phyloP scores from a whole-genome alignment of 202 grass and related monocot genomes.

The Setaria italica region DNA sequence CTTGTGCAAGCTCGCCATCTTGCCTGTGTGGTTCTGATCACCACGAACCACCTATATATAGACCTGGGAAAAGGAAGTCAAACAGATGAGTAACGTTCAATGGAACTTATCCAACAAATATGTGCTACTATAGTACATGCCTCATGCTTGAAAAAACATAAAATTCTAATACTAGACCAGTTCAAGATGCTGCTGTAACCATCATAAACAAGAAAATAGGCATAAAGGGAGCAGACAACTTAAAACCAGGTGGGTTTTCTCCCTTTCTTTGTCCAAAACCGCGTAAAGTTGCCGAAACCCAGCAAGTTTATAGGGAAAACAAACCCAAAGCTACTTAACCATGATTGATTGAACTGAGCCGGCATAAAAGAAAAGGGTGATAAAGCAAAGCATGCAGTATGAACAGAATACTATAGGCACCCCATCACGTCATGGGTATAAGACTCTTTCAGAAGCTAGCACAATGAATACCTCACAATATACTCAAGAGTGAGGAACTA shows the following conservation, averaged over 20 bases:
- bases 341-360: constrained; percentile 21
- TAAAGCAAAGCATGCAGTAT: constrained; percentile 23
- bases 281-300: constrained; percentile 8
- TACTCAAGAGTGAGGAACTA: not conserved
- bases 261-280: constrained; percentile 5
- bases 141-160: constrained; percentile 13
- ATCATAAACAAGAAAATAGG: constrained; percentile 35
- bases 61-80: constrained; percentile 13
- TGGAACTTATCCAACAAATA: constrained; percentile 26
- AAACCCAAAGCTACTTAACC: constrained; percentile 3
- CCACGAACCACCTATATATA: constrained; percentile 40
- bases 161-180: not conserved
- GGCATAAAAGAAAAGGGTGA: not conserved
- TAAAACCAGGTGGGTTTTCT: constrained; percentile 12
- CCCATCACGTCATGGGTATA: not conserved
- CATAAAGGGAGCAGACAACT: constrained; percentile 1
- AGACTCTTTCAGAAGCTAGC: not conserved
- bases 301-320: constrained; percentile 20
- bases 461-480: constrained; percentile 36
- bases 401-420: constrained; percentile 24
- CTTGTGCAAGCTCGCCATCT: constrained; percentile 52
- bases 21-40: constrained; percentile 30
- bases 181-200: constrained; percentile 25
- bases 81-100: constrained; percentile 18
- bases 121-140: not conserved